phyloP scores from a whole-genome alignment of 768 basidiomycete genomes.

The Leucocoprinus sp. region DNA sequence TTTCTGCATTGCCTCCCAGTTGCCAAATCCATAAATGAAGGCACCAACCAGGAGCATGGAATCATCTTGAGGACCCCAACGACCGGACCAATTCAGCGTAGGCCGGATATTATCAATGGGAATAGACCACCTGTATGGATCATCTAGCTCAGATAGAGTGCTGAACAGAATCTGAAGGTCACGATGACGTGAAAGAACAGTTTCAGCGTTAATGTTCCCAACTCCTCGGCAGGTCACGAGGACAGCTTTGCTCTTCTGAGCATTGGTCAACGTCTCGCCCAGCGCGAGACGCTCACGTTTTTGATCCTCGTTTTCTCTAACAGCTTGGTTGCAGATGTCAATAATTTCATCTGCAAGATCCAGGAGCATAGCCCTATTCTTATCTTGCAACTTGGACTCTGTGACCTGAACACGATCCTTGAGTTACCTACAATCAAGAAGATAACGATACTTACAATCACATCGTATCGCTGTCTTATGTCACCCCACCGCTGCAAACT shows the following conservation, averaged over 20 bases:
- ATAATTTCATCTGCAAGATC: slow-evolving; percentile 92
- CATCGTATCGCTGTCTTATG: slow-evolving; percentile 87
- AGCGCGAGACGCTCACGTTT: slow-evolving; percentile 68
- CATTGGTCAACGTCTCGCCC: slow-evolving; percentile 85
- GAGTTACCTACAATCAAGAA: slow-evolving; percentile 1
- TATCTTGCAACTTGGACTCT: slow-evolving; percentile 87
- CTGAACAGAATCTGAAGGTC: slow-evolving; percentile 85
- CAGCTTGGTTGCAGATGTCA: slow-evolving; percentile 72
- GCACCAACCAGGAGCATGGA: slow-evolving; percentile 93
- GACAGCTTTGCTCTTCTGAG: slow-evolving; percentile 96
- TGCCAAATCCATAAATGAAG: slow-evolving; percentile 88
- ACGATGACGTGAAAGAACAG: slow-evolving; percentile 80
- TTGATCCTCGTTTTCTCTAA: slow-evolving; percentile 77
- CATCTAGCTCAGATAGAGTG: slow-evolving; percentile 63
- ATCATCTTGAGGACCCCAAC: slow-evolving; percentile 90
- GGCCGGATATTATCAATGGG: slow-evolving; percentile 92
- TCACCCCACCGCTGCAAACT: slow-evolving; percentile 98
- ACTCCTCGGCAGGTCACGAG: slow-evolving; percentile 86
- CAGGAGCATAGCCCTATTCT: slow-evolving; percentile 88
- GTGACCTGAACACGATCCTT: slow-evolving; percentile 44
- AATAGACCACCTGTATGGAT: slow-evolving; percentile 76
- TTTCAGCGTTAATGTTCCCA: slow-evolving; percentile 95
- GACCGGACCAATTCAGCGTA: slow-evolving; percentile 93
- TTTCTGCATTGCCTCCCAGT: slow-evolving; percentile 93
- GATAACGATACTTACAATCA: slow-evolving; percentile 61